phyloP scores from a whole-genome alignment of 2,329 filamentous ascomycete genomes.

The Aspergillus latus region DNA sequence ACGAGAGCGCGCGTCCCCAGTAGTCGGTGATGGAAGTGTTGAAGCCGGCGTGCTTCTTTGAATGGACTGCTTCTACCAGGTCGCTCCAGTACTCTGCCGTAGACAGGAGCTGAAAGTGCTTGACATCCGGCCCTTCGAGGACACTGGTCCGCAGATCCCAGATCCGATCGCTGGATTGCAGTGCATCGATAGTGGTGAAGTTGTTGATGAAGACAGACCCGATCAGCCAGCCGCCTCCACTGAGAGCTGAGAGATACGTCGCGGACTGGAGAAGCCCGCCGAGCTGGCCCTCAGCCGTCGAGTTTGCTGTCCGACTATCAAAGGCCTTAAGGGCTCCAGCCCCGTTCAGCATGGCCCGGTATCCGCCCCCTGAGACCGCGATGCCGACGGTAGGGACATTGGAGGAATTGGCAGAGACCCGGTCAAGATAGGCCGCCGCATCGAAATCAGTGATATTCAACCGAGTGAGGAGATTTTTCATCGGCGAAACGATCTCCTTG shows the following conservation, averaged over 20 bases:
- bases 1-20: conserved; percentile 70
- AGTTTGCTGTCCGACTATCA: conserved; percentile 67
- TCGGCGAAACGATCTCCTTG: conserved; percentile 68
- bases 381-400: conserved; percentile 69
- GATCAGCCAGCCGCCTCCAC: conserved; percentile 80
- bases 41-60: conserved; percentile 65
- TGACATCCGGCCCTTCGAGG: conserved; percentile 41
- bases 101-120: conserved; percentile 43
- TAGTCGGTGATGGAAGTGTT: conserved; percentile 72
- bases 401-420: conserved; percentile 55
- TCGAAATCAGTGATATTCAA: conserved; percentile 77
- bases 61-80: conserved; percentile 57
- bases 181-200: conserved; percentile 63
- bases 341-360: conserved; percentile 80
- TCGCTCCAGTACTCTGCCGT: conserved; percentile 64
- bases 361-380: conserved; percentile 80
- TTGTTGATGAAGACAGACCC: conserved; percentile 78
- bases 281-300: conserved; percentile 65
- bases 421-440: conserved; percentile 68
- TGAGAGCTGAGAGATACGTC: conserved; percentile 78
- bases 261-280: conserved; percentile 77
- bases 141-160: conserved; percentile 47
- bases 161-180: conserved; percentile 22
- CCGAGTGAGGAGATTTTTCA: conserved; percentile 70
- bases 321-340: conserved; percentile 78